Evolutionary conservation across 1,284 basidiomycete genomes (phyloP).

Genomic region (Leccinum fuscescens): DNA sequence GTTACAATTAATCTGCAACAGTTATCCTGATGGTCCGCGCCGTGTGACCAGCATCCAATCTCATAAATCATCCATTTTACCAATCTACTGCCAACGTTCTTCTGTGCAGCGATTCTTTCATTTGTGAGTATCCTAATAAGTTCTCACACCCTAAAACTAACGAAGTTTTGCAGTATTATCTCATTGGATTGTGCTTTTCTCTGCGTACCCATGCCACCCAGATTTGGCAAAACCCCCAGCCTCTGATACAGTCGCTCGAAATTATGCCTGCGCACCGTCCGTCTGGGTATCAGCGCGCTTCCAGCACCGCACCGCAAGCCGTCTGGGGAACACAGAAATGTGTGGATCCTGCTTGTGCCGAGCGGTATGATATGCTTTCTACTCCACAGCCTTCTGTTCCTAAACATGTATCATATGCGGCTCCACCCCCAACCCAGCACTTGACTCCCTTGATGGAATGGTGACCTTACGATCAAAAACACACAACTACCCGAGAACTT

Average conservation of each 20-base stretch:
- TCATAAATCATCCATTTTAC: slow-evolving; percentile 93
- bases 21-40: slow-evolving; percentile 65
- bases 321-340: slow-evolving; percentile 40
- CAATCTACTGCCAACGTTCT: slow-evolving; percentile 96
- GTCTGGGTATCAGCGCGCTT: slow-evolving; percentile 61
- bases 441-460: slow-evolving; percentile 74
- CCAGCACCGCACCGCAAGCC: slow-evolving; percentile 23
- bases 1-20: slow-evolving; percentile 93
- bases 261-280: slow-evolving; percentile 56
- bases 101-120: slow-evolving; percentile 86
- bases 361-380: slow-evolving; percentile 33
- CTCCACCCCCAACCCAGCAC: slow-evolving; percentile 38
- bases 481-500: slow-evolving; percentile 63
- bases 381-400: slow-evolving; percentile 42
- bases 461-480: slow-evolving; percentile 70
- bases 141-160: neutral
- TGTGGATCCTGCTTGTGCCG: slow-evolving; percentile 39
- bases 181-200: slow-evolving; percentile 97
- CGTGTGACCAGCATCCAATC: slow-evolving; percentile 93
- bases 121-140: slow-evolving; percentile 63
- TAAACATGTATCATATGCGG: slow-evolving; percentile 52
- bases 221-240: slow-evolving; percentile 98
- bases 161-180: slow-evolving; percentile 72
- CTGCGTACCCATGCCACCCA: slow-evolving; percentile 93
- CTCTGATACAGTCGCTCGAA: slow-evolving; percentile 71